These are phyloP conservation scores for Xanthoconium stramineum DNA, from an alignment of 768 basidiomycete species.

Conservation along the genomic window DNA sequence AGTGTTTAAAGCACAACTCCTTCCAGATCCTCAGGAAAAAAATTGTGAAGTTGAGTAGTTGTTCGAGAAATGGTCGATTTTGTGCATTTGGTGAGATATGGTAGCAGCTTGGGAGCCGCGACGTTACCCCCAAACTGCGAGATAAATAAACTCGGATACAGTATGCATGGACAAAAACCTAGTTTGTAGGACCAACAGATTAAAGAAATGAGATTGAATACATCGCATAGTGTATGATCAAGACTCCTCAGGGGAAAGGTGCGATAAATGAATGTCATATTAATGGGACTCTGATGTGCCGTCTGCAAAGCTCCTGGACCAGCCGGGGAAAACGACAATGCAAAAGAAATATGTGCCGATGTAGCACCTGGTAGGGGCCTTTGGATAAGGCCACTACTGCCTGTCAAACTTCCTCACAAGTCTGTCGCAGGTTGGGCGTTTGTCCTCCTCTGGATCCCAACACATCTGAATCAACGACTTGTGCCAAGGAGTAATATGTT, in stretches of 20 bases:
- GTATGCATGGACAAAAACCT: not conserved
- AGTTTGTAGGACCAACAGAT: not conserved
- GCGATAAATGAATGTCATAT: not conserved
- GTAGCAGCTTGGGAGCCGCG: too few species aligned
- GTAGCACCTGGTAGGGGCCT: not conserved
- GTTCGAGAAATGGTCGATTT: too few species aligned
- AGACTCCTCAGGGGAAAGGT: not conserved
- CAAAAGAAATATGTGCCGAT: too few species aligned
- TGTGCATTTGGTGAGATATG: too few species aligned
- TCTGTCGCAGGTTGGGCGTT: conserved; percentile 15
- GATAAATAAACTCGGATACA: not conserved
- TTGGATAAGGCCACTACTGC: not conserved
- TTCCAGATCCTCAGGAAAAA: too few species aligned
- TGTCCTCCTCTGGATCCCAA: conserved; percentile 14
- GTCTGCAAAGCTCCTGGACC: not conserved
- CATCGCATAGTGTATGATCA: not conserved
- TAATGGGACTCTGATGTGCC: too few species aligned
- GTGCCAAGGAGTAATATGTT: conserved; percentile 1
- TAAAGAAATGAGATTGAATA: not conserved
- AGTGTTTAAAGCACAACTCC: too few species aligned
- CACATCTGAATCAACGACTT: conserved; percentile 11
- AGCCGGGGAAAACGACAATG: not conserved
- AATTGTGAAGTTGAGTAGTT: too few species aligned
- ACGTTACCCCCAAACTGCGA: not conserved
- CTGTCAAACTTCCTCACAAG: conserved; percentile 7